phyloP scores from a whole-genome alignment of 768 basidiomycete species.

The Psilocybe subaeruginosa region DNA sequence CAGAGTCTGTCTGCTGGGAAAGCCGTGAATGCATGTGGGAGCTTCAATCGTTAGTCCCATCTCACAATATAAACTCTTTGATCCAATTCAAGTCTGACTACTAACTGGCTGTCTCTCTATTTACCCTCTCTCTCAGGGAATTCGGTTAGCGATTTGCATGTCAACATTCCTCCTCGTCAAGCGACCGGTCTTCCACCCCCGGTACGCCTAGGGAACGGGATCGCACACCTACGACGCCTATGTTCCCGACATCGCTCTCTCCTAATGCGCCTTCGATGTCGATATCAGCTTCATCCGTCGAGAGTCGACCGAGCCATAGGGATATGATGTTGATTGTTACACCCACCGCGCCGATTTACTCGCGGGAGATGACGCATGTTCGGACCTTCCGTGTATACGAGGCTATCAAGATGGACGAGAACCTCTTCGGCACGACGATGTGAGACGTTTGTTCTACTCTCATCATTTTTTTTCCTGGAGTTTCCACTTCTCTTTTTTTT shows the following conservation, averaged over 20 bases:
- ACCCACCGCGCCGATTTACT: conserved; percentile 23
- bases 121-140: conserved; percentile 19
- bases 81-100: background rate
- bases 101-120: background rate
- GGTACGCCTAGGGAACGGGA: conserved; percentile 5
- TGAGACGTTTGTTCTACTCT: background rate
- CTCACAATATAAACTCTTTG: background rate
- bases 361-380: conserved; percentile 48
- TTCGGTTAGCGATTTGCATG: conserved; percentile 29
- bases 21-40: conserved; percentile 32
- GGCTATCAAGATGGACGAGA: conserved; percentile 45
- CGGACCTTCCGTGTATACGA: conserved; percentile 57
- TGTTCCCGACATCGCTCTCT: background rate
- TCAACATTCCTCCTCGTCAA: conserved; percentile 9
- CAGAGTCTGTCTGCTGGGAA: conserved; percentile 29
- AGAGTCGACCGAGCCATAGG: background rate
- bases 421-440: conserved; percentile 21
- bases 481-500: too few species aligned
- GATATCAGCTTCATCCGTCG: background rate
- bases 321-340: background rate
- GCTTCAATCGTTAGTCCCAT: conserved; percentile 30
- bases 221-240: conserved; percentile 7
- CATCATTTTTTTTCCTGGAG: background rate
- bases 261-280: background rate
- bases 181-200: conserved; percentile 13